Conservation (phyloP, 140 eudicot species). For the Senecio squalidus region DNA sequence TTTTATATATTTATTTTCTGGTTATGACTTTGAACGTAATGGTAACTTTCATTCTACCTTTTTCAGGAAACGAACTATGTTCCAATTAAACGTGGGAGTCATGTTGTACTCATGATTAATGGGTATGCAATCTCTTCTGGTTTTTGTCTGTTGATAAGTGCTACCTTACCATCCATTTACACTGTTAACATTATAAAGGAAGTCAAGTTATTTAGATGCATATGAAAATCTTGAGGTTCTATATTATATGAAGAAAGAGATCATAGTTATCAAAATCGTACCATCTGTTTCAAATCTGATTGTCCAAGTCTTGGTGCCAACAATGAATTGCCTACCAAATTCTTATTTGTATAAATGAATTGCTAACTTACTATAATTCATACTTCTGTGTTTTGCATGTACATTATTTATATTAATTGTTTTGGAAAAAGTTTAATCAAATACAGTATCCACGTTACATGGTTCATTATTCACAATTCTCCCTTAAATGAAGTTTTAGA, state of each 20-base stretch:
- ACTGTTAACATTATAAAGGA: conserved; percentile 2
- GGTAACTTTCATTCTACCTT: neutral
- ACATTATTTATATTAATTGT: neutral
- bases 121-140: conserved; percentile 47
- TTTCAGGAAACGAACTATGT: conserved; percentile 86
- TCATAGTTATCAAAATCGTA: neutral
- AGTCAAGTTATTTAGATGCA: conserved; percentile 10
- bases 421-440: neutral
- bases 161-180: conserved; percentile 9
- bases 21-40: neutral
- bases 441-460: neutral
- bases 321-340: neutral
- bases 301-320: conserved; percentile 4
- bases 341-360: too few species aligned
- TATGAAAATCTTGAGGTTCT: neutral
- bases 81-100: conserved; percentile 87
- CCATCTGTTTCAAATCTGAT: neutral
- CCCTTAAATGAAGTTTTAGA: neutral
- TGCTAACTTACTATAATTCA: neutral
- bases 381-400: neutral
- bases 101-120: conserved; percentile 81
- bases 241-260: neutral
- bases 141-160: neutral
- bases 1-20: too few species aligned
- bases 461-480: neutral